A percentile compares a stretch with the other conserved stretches of the same genome.
Conservation (phyloP, 768 basidiomycete genomes). For the Chalciporus pseudorubinellus region DNA sequence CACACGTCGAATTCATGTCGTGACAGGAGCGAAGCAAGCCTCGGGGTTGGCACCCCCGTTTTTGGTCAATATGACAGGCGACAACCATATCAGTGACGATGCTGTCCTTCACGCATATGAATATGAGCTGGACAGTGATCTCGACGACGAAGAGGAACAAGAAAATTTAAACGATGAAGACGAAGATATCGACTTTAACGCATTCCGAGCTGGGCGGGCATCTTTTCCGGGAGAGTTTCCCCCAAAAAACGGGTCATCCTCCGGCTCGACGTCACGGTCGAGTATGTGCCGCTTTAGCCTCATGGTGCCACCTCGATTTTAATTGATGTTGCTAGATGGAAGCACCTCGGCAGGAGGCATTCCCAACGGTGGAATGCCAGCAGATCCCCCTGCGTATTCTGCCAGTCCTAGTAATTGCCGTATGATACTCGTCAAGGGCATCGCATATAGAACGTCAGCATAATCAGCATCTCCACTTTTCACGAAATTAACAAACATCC, state of each 20-base stretch:
- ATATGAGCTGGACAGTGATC: conserved; percentile 30
- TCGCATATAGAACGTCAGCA: conserved; percentile 29
- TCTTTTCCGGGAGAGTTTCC: background rate
- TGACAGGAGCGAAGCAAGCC: conserved; percentile 6
- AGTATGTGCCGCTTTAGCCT: conserved; percentile 4
- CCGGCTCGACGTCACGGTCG: background rate
- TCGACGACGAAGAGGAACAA: conserved; percentile 22
- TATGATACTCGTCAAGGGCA: conserved; percentile 29
- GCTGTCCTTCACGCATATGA: conserved; percentile 26
- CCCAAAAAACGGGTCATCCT: background rate
- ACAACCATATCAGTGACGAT: conserved; percentile 16
- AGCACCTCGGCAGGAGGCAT: background rate
- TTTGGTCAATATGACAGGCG: conserved; percentile 22
- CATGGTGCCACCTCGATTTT: background rate
- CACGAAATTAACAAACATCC: background rate
- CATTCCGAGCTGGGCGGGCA: no score
- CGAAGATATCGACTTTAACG: background rate
- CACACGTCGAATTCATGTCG: background rate
- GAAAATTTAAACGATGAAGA: conserved; percentile 8
- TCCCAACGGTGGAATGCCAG: background rate
- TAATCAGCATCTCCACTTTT: background rate
- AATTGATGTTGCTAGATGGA: background rate
- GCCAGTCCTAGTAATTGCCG: conserved; percentile 17
- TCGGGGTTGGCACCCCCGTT: conserved; percentile 11
- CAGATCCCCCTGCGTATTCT: conserved; percentile 22